Evolutionary conservation across 441 rosid genomes (phyloP).

Genomic region (Pelargonium cotyledonis): DNA sequence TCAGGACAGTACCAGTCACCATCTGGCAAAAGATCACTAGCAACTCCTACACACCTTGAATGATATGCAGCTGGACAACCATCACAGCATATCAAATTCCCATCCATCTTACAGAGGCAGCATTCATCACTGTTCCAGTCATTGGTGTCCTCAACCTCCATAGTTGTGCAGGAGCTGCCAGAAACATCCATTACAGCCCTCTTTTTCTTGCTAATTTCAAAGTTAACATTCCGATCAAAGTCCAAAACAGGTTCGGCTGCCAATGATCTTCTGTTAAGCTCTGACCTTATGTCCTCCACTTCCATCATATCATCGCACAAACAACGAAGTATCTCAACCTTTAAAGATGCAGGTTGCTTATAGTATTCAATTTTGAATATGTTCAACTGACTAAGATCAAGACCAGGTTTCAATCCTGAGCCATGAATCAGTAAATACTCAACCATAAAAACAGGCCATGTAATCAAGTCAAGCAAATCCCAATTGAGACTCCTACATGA

Average conservation of each 20-base stretch:
- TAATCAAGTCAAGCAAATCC: constrained; percentile 48
- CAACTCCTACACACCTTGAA: too few relatives aligned
- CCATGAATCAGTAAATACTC: constrained; percentile 51
- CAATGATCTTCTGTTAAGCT: constrained; percentile 63
- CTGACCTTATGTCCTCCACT: constrained; percentile 60
- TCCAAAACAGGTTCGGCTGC: constrained; percentile 46
- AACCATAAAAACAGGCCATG: constrained; percentile 57
- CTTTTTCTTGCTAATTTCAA: constrained; percentile 40
- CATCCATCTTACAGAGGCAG: too few relatives aligned
- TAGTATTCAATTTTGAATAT: constrained; percentile 50
- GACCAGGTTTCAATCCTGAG: constrained; percentile 30
- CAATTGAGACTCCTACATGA: constrained; percentile 65
- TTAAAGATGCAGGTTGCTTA: constrained; percentile 41
- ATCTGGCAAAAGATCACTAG: constrained; percentile 21
- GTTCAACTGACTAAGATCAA: constrained; percentile 42
- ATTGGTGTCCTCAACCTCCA: constrained; percentile 33
- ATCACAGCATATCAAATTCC: constrained; percentile 47
- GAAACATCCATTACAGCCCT: constrained; percentile 29
- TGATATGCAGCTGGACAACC: constrained; percentile 70
- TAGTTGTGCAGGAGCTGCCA: constrained; percentile 33
- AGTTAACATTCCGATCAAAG: constrained; percentile 42
- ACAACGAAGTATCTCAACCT: constrained; percentile 49
- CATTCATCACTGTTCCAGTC: constrained; percentile 52
- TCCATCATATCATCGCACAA: constrained; percentile 57
- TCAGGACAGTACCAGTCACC: constrained; percentile 76